Percentiles rank a stretch among this genome's conserved stretches.
These are phyloP conservation scores for Dactylorhiza incarnata DNA, from an alignment of 106 monocot species.

Conservation along the genomic window DNA sequence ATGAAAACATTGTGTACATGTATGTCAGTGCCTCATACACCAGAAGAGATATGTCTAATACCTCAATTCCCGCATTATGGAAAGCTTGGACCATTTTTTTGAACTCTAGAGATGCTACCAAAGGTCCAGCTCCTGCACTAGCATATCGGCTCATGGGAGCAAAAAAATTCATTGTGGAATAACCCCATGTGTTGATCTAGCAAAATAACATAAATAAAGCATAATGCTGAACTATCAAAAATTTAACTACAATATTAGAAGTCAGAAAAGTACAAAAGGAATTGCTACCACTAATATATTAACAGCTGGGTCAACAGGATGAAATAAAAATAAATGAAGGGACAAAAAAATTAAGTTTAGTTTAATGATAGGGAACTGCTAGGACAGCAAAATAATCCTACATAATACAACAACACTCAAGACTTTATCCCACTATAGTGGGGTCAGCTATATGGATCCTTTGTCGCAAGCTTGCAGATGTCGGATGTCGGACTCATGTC, in stretches of 20 bases:
- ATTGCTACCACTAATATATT: background rate
- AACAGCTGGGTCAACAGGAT: background rate
- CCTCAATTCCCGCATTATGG: constrained; percentile 96
- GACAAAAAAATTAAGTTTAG: background rate
- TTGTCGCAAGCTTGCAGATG: too few relatives aligned
- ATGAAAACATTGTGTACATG: background rate
- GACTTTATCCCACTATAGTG: too few relatives aligned
- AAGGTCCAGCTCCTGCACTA: constrained; percentile 77
- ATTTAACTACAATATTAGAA: background rate
- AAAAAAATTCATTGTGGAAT: constrained; percentile 97
- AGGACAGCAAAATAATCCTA: too few relatives aligned
- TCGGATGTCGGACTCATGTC: too few relatives aligned
- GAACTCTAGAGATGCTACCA: constrained; percentile 69
- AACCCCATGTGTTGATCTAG: constrained; percentile 97
- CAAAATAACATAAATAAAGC: constrained; percentile 4
- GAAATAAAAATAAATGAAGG: background rate
- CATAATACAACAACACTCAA: too few relatives aligned
- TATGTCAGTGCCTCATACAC: background rate
- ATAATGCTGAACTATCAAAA: background rate
- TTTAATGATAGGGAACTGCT: too few relatives aligned
- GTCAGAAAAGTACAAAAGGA: background rate
- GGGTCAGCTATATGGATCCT: too few relatives aligned
- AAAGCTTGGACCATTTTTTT: constrained; percentile 96
- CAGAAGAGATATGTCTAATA: constrained; percentile 4
- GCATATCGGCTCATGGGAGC: constrained; percentile 99